Conservation (phyloP, 108 stramenopile genomes). For the Schizochytrium sp. region DNA sequence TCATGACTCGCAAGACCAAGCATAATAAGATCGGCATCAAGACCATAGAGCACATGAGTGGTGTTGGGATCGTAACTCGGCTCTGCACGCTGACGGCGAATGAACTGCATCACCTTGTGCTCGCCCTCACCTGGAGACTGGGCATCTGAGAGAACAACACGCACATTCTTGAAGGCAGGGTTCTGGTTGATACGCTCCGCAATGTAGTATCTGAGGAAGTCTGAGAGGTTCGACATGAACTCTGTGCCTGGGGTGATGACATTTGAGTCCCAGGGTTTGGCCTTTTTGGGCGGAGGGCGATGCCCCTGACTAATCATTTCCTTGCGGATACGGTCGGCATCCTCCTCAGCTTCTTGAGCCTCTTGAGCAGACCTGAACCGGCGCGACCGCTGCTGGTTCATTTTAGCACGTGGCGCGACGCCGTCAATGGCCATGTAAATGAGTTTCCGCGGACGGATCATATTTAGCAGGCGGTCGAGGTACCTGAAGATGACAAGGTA, state of each 20-base stretch:
- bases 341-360: constrained; percentile 85
- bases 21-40: constrained; percentile 99
- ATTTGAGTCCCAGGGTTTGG: constrained; percentile 89
- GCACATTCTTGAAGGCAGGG: constrained; percentile 87
- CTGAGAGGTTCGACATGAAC: constrained; percentile 78
- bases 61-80: constrained; percentile 94
- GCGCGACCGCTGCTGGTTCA: constrained; percentile 95
- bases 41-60: constrained; percentile 94
- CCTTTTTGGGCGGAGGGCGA: constrained; percentile 59
- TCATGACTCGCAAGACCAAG: constrained; percentile 97
- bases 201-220: constrained; percentile 82
- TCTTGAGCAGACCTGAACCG: constrained; percentile 96
- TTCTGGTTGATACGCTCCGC: constrained; percentile 81
- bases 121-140: constrained; percentile 92
- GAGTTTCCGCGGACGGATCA: constrained; percentile 85
- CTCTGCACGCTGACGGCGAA: constrained; percentile 90
- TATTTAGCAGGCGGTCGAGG: constrained; percentile 86
- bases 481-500: constrained; percentile 90
- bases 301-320: constrained; percentile 82
- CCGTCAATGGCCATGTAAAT: constrained; percentile 96
- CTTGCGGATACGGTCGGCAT: constrained; percentile 85
- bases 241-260: constrained; percentile 98
- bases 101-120: constrained; percentile 99
- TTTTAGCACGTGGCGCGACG: constrained; percentile 97
- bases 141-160: constrained; percentile 93